Evolutionary conservation across 139 green algal genomes (phyloP).

Genomic region (Pedinophyceae sp.): DNA sequence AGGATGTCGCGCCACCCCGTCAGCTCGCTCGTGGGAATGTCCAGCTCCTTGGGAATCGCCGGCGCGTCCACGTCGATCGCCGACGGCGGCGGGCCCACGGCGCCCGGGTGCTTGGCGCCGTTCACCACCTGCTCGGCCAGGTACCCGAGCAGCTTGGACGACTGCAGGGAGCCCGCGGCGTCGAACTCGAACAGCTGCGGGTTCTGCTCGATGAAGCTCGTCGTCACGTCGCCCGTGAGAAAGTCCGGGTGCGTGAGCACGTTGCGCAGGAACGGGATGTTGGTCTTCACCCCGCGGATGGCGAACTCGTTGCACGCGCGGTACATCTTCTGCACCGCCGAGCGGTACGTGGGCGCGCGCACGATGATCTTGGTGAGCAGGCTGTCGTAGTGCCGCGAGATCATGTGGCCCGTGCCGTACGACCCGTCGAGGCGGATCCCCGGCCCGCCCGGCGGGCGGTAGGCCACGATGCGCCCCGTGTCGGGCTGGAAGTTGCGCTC

Average conservation of each 20-base stretch:
- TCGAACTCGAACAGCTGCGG: conserved; percentile 46
- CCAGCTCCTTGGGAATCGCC: background rate
- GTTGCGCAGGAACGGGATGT: conserved; percentile 81
- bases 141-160: conserved; percentile 56
- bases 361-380: conserved; percentile 77
- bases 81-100: conserved; percentile 38
- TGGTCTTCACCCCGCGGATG: conserved; percentile 85
- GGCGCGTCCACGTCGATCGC: conserved; percentile 14
- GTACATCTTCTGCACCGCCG: conserved; percentile 71
- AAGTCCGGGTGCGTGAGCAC: conserved; percentile 78
- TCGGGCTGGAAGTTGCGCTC: conserved; percentile 82
- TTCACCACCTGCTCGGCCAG: conserved; percentile 74
- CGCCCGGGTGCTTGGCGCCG: conserved; percentile 62
- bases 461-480: conserved; percentile 61
- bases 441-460: conserved; percentile 62
- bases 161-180: conserved; percentile 3
- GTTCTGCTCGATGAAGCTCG: conserved; percentile 70
- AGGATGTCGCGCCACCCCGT: conserved; percentile 60
- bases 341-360: conserved; percentile 43
- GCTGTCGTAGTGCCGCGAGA: conserved; percentile 74
- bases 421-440: conserved; percentile 80
- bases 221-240: conserved; percentile 39
- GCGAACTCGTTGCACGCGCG: conserved; percentile 76
- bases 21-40: conserved; percentile 11
- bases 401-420: conserved; percentile 56